Percentiles rank a stretch among this genome's conserved stretches.
phyloP scores from a whole-genome alignment of 208 protist species.

The Plasmodiophora brassicae region DNA sequence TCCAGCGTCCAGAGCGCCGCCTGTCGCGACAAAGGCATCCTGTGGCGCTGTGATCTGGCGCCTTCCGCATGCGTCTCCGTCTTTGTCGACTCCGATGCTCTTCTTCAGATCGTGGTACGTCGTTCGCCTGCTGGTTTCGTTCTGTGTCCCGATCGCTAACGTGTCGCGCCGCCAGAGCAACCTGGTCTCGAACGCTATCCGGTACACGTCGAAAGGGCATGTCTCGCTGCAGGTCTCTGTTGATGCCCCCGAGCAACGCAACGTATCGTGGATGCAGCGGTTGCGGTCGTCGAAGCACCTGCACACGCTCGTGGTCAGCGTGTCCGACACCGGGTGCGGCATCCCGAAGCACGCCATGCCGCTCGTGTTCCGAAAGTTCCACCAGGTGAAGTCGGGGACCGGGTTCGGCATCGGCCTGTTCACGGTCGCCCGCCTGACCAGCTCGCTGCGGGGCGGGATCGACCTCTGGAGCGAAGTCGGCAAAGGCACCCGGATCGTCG shows the following conservation, averaged over 20 bases:
- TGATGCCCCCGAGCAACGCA: background rate
- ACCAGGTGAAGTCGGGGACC: background rate
- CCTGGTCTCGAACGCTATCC: conserved; percentile 19
- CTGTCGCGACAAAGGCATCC: conserved; percentile 17
- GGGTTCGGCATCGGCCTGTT: background rate
- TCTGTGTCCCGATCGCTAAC: background rate
- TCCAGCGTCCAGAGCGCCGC: background rate
- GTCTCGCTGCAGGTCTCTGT: background rate
- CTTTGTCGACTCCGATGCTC: background rate
- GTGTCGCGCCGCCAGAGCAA: too few species aligned
- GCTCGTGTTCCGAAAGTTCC: background rate
- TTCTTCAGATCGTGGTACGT: conserved; percentile 26
- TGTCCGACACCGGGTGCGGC: background rate
- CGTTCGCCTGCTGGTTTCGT: background rate
- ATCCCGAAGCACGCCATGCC: background rate
- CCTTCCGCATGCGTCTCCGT: background rate
- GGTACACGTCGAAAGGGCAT: background rate
- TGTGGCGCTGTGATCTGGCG: background rate
- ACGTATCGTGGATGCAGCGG: background rate
- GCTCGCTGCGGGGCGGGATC: background rate
- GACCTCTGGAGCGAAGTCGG: background rate
- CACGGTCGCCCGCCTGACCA: background rate
- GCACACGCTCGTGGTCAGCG: background rate
- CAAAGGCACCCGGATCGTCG: background rate
- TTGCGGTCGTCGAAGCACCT: background rate